phyloP scores from a whole-genome alignment of 2,329 filamentous ascomycete genomes.

The Ceratocystis lukuohia region DNA sequence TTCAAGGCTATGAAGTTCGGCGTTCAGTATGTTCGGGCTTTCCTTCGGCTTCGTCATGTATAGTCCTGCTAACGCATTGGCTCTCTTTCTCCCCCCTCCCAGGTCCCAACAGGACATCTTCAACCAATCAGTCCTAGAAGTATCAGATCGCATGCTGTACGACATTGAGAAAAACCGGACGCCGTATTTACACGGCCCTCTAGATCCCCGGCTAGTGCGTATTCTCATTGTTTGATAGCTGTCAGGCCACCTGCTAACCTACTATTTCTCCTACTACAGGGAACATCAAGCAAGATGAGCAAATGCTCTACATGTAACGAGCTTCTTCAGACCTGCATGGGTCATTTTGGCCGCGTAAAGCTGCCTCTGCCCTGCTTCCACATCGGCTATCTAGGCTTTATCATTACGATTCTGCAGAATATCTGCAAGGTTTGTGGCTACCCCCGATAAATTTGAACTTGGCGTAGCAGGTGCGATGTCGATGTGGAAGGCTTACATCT shows the following conservation, averaged over 20 bases:
- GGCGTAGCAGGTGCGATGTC: too few species aligned
- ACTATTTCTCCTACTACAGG: constrained; percentile 30
- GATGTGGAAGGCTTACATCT: background rate
- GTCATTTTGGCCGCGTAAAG: constrained; percentile 88
- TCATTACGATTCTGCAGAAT: constrained; percentile 80
- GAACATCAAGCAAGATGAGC: constrained; percentile 72
- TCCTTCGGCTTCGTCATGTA: background rate
- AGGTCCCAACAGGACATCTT: constrained; percentile 89
- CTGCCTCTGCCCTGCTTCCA: constrained; percentile 88
- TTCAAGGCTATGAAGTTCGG: constrained; percentile 92
- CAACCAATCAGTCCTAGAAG: constrained; percentile 85
- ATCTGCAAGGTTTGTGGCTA: constrained; percentile 62
- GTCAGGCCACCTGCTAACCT: background rate
- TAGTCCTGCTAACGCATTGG: background rate
- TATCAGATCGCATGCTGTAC: constrained; percentile 88
- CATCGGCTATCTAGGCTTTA: constrained; percentile 88
- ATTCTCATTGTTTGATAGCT: background rate
- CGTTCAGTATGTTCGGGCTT: constrained; percentile 51
- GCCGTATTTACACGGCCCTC: constrained; percentile 67
- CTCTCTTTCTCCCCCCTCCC: background rate
- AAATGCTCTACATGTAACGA: constrained; percentile 74
- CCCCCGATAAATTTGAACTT: too few species aligned
- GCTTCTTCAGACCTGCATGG: constrained; percentile 70
- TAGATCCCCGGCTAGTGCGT: constrained; percentile 64
- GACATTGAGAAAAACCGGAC: constrained; percentile 69